phyloP scores from a whole-genome alignment of 257 asterid species.

The Ilex asprella region DNA sequence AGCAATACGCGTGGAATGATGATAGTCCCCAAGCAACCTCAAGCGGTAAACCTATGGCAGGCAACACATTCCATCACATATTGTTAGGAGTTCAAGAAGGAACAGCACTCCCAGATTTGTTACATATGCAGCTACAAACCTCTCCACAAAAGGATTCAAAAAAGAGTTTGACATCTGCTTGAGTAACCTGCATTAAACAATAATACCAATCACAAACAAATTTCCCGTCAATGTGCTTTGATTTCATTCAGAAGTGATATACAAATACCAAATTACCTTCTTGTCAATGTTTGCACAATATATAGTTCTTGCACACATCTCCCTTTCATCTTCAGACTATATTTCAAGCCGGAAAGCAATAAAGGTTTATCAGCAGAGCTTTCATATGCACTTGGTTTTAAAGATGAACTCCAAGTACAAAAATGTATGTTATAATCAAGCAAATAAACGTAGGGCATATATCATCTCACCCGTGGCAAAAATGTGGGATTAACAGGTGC shows the following conservation, averaged over 20 bases:
- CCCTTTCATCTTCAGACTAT: slow-evolving; percentile 85
- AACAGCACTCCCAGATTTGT: slow-evolving; percentile 1
- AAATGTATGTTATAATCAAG: not conserved
- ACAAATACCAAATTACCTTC: slow-evolving; percentile 36
- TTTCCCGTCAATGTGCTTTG: slow-evolving; percentile 3
- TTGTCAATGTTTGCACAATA: slow-evolving; percentile 75
- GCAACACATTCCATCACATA: slow-evolving; percentile 18
- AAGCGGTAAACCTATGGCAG: slow-evolving; percentile 77
- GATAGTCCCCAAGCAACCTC: slow-evolving; percentile 97
- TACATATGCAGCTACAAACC: slow-evolving; percentile 36
- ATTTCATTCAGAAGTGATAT: not conserved
- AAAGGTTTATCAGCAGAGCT: not conserved
- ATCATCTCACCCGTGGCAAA: slow-evolving; percentile 55
- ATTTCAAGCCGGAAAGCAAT: slow-evolving; percentile 5
- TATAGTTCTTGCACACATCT: slow-evolving; percentile 84
- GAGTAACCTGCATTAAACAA: slow-evolving; percentile 46
- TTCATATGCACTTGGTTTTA: too few relatives aligned
- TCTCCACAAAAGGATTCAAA: slow-evolving; percentile 65
- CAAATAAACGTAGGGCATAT: slow-evolving; percentile 2
- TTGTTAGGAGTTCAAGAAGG: not conserved
- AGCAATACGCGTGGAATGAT: slow-evolving; percentile 89
- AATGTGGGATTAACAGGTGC: slow-evolving; percentile 75
- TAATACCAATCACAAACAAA: slow-evolving; percentile 9
- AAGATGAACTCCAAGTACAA: too few relatives aligned
- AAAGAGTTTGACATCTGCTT: slow-evolving; percentile 64